Evolutionary conservation across 2,329 filamentous ascomycete genomes (phyloP).

Genomic region (Fusarium longipes): DNA sequence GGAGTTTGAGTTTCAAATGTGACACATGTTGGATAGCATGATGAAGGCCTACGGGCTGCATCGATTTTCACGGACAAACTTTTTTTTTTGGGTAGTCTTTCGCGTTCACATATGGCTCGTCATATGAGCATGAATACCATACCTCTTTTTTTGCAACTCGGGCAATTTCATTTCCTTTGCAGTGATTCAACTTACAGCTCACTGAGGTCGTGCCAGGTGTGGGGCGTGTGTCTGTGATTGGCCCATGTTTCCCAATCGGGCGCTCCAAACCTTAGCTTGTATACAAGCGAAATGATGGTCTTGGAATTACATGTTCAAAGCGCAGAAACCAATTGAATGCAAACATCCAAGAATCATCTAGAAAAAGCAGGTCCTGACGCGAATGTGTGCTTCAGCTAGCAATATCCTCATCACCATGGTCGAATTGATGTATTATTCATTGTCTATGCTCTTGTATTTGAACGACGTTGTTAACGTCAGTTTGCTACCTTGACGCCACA

Average conservation of each 20-base stretch:
- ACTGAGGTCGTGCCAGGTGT: slow-evolving; percentile 12
- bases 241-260: slow-evolving; percentile 26
- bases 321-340: not conserved
- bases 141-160: slow-evolving; percentile 40
- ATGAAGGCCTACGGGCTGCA: slow-evolving; percentile 27
- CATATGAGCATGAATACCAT: slow-evolving; percentile 44
- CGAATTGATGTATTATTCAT: not conserved
- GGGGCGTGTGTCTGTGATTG: slow-evolving; percentile 15
- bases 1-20: slow-evolving; percentile 40
- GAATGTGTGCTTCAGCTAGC: not conserved
- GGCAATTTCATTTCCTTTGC: not conserved
- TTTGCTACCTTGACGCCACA: slow-evolving; percentile 25
- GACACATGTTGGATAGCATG: slow-evolving; percentile 35
- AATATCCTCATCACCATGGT: not conserved
- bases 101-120: slow-evolving; percentile 44
- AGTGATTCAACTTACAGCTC: slow-evolving; percentile 1
- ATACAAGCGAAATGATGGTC: slow-evolving; percentile 33
- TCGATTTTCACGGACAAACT: slow-evolving; percentile 46
- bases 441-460: too few relatives aligned
- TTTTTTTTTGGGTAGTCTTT: slow-evolving; percentile 36
- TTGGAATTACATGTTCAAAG: not conserved
- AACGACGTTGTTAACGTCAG: not conserved
- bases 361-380: not conserved
- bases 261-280: not conserved
- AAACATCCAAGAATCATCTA: not conserved